Evolutionary conservation across 2,329 filamentous ascomycete species (phyloP), one percentile per base, ranked within the genome.

Genomic region (Fusarium luffae): DNA sequence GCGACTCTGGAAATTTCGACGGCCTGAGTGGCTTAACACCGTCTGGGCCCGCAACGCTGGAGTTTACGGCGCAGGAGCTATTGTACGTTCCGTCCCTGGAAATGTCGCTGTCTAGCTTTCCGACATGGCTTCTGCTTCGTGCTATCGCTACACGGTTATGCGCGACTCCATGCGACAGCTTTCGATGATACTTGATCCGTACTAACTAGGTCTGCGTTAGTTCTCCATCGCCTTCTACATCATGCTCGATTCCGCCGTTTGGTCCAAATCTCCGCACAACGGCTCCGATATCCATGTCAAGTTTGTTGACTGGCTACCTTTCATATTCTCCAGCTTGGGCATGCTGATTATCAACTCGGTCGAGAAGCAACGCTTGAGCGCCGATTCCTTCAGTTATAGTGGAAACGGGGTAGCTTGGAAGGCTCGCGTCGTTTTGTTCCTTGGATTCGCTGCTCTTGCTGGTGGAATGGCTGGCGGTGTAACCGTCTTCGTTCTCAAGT

Each of bases 311-410:
- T 91, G 89, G 89, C 85, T 91, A 69, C 89, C 89, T 54, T 84
- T 91, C 71, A 85, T 91, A 78, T 91, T 90, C 82, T 88, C 85
- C 70, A 85, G 85, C 68, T 82, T 91, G 67, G 89, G 89, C 68
- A 91, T 91, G 88, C 84, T 91, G 62, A 90, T 91, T 78, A 91
- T 91, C 83, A 91, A 91, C 83, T 88, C 85, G 71, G 88, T 90
- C 69, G 88, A 91, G 81, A 90, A 91, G 80, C 82, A 88, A 63
- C 86, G 89, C 55, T 83, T 91, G 67, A 87, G 87, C 73, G 84
- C 86, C 73, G 88, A 92, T 80, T 86, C 83, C 59, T 89, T 89
- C 78, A 85, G 84, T 68, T 90, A 91, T 79, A 85, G 84, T 63
- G 88, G 89, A 49, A 85, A 82, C 50, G 87, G 87, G 14, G 89